Conservation (phyloP, 352 stramenopile species). For the Globisporangium megalacanthum region DNA sequence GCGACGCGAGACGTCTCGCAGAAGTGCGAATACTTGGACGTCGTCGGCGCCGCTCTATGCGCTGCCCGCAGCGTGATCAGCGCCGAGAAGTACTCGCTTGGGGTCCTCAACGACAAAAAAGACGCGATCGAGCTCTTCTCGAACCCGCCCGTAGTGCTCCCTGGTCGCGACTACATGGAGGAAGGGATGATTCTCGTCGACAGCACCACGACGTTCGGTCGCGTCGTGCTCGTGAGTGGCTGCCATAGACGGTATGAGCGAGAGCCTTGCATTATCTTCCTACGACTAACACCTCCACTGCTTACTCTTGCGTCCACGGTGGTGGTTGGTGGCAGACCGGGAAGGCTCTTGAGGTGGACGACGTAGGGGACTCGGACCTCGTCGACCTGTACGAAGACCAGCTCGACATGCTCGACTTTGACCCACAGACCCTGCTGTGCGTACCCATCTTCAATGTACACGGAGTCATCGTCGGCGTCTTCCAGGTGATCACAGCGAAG, state of each 20-base stretch:
- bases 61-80: slow-evolving; percentile 40
- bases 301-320: too few relatives aligned
- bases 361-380: slow-evolving; percentile 44
- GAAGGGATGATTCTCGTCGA: slow-evolving; percentile 49
- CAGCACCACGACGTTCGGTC: slow-evolving; percentile 59
- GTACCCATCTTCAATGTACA: slow-evolving; percentile 62
- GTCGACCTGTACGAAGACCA: slow-evolving; percentile 66
- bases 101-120: slow-evolving; percentile 60
- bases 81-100: slow-evolving; percentile 55
- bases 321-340: slow-evolving; percentile 30
- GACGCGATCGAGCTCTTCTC: slow-evolving; percentile 56
- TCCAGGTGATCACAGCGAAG: slow-evolving; percentile 54
- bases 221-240: slow-evolving; percentile 47
- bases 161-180: slow-evolving; percentile 44
- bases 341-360: slow-evolving; percentile 41
- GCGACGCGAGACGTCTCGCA: slow-evolving; percentile 57
- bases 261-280: too few relatives aligned
- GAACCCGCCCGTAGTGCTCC: slow-evolving; percentile 43
- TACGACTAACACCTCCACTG: too few relatives aligned
- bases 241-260: not conserved
- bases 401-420: slow-evolving; percentile 60
- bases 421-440: slow-evolving; percentile 48
- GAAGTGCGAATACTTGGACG: slow-evolving; percentile 40
- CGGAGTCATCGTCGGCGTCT: slow-evolving; percentile 48
- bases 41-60: slow-evolving; percentile 49